phyloP scores from a whole-genome alignment of 2,329 filamentous ascomycete species.

The Drechslera avenae region DNA sequence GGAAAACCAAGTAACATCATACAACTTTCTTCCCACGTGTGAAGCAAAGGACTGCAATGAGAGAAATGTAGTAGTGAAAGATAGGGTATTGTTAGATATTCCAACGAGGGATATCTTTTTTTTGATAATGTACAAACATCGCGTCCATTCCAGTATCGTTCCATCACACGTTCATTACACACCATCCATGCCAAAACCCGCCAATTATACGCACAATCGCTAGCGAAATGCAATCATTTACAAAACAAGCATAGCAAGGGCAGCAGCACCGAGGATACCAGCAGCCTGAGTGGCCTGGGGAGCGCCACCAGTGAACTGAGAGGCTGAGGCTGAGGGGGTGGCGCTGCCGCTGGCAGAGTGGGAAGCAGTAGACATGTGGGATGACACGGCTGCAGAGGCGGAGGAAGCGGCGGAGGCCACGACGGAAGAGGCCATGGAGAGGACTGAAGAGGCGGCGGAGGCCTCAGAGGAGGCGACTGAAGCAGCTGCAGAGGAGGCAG shows the following conservation, averaged over 20 bases:
- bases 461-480: conserved; percentile 12
- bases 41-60: background rate
- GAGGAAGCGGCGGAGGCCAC: conserved; percentile 17
- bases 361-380: conserved; percentile 3
- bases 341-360: conserved; percentile 8
- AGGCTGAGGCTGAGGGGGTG: conserved; percentile 19
- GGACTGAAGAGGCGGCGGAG: conserved; percentile 17
- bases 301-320: conserved; percentile 44
- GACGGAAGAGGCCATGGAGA: conserved; percentile 14
- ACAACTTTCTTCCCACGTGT: too few species aligned
- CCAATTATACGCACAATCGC: background rate
- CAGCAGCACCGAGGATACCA: conserved; percentile 43
- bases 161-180: conserved; percentile 31
- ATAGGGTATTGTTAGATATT: too few species aligned
- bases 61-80: conserved; percentile 29
- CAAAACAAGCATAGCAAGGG: conserved; percentile 44
- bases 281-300: conserved; percentile 41
- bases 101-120: background rate
- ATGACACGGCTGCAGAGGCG: conserved; percentile 7
- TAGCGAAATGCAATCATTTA: conserved; percentile 24
- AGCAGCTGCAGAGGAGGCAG: conserved; percentile 12
- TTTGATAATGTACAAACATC: conserved; percentile 27
- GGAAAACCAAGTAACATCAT: too few species aligned
- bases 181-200: background rate
- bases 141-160: too few species aligned